Evolutionary conservation across 2,329 filamentous ascomycete genomes (phyloP).

Genomic region (Ceratocystiopsis sp.): DNA sequence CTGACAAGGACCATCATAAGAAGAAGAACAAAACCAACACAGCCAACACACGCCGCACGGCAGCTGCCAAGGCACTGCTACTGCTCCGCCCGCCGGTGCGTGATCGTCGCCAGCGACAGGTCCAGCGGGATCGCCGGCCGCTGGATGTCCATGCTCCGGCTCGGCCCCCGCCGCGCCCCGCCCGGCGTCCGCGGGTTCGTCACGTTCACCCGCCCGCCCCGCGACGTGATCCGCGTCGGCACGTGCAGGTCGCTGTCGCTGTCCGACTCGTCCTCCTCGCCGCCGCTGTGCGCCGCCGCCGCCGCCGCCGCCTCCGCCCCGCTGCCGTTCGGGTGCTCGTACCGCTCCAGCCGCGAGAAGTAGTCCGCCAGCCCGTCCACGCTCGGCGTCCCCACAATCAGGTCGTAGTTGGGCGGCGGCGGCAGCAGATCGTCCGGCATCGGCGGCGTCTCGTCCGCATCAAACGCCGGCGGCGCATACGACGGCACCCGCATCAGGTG

Average conservation of each 20-base stretch:
- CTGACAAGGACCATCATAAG: no score
- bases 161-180: conserved; percentile 29
- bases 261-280: conserved; percentile 23
- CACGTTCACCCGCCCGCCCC: conserved; percentile 39
- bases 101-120: conserved; percentile 17
- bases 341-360: conserved; percentile 62
- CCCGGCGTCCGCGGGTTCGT: conserved; percentile 39
- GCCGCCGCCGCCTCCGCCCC: not conserved
- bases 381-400: conserved; percentile 52
- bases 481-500: conserved; percentile 71
- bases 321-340: conserved; percentile 27
- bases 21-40: no score
- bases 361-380: conserved; percentile 68
- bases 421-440: conserved; percentile 34
- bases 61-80: not conserved
- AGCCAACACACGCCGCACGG: no score
- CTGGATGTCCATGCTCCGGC: conserved; percentile 38
- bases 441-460: conserved; percentile 60
- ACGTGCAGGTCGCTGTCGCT: conserved; percentile 17
- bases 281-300: not conserved
- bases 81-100: conserved; percentile 10
- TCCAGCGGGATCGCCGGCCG: conserved; percentile 20
- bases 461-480: conserved; percentile 76
- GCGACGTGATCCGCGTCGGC: conserved; percentile 28
- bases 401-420: conserved; percentile 72